Percentiles rank a stretch among this genome's conserved stretches.
Evolutionary conservation across 176 grass and related monocot genomes (phyloP).

Genomic region (Aegilops tauschii): DNA sequence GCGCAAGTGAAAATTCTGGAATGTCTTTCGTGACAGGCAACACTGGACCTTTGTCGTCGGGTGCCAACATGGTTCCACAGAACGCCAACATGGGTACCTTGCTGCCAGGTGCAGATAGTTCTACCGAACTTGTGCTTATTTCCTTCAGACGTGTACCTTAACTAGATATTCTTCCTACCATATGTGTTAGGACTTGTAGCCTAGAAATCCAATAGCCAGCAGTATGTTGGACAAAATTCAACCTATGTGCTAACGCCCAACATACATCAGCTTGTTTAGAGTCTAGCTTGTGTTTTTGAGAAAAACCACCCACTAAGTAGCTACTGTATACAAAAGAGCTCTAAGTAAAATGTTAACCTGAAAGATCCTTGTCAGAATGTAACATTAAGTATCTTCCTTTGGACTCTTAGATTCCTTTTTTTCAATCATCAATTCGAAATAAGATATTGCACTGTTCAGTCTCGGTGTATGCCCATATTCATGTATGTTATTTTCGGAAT

Average conservation of each 20-base stretch:
- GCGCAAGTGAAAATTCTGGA: constrained; percentile 44
- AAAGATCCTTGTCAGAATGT: constrained; percentile 8
- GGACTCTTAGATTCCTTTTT: neutral
- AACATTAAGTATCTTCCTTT: neutral
- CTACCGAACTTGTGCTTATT: neutral
- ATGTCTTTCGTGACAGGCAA: constrained; percentile 52
- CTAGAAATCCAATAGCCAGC: neutral
- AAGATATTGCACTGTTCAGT: neutral
- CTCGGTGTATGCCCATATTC: neutral
- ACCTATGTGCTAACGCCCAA: neutral
- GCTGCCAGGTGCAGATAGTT: constrained; percentile 36
- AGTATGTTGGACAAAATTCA: neutral
- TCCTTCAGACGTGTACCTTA: neutral
- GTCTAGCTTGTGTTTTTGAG: neutral
- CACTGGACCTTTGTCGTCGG: constrained; percentile 31
- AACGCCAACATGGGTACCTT: constrained; percentile 52
- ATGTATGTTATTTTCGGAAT: neutral
- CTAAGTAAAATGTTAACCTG: neutral
- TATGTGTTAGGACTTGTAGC: neutral
- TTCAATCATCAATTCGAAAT: neutral
- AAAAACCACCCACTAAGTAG: neutral
- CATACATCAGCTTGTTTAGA: neutral
- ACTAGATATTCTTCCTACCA: constrained; percentile 7
- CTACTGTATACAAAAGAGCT: constrained; percentile 10
- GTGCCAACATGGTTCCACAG: constrained; percentile 48